These are phyloP conservation scores for Fusarium sp. DNA, from an alignment of 2,329 filamentous ascomycete species.

Conservation along the genomic window DNA sequence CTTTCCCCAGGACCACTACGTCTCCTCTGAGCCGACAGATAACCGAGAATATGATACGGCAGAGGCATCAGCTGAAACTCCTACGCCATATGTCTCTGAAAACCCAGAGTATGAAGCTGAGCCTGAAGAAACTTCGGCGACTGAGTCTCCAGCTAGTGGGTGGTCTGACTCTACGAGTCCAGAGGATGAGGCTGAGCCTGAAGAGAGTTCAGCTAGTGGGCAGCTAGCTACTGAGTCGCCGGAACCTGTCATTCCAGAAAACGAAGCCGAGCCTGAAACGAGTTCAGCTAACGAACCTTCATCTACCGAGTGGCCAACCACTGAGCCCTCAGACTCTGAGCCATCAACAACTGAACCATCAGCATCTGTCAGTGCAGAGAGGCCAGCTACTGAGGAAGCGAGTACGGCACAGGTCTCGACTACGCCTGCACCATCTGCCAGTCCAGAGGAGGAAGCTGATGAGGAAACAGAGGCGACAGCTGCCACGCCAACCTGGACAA, in stretches of 20 bases:
- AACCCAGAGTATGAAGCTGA: too few relatives aligned
- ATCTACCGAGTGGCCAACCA: not conserved
- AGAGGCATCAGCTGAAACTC: too few relatives aligned
- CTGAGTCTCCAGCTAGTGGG: too few relatives aligned
- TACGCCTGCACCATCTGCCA: not conserved
- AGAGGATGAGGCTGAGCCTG: not conserved
- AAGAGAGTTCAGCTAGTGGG: too few relatives aligned
- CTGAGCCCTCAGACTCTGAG: not conserved
- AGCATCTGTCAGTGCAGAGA: not conserved
- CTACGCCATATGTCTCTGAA: too few relatives aligned
- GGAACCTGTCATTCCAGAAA: too few relatives aligned
- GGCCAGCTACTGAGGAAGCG: not conserved
- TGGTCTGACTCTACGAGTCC: not conserved
- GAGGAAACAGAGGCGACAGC: not conserved
- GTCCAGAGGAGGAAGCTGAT: not conserved
- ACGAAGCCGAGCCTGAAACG: too few relatives aligned
- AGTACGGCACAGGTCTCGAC: rapidly evolving
- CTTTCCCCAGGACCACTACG: not conserved
- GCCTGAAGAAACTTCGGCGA: not conserved
- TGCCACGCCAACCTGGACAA: not conserved
- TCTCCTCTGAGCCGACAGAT: not conserved
- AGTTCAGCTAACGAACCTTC: not conserved
- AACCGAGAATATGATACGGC: too few relatives aligned
- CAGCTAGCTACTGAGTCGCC: not conserved
- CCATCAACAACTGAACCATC: not conserved